A percentile compares a stretch with the other conserved stretches of the same genome.
Evolutionary conservation across 345 rosid species (phyloP).

Genomic region (Eucalyptus regnans): DNA sequence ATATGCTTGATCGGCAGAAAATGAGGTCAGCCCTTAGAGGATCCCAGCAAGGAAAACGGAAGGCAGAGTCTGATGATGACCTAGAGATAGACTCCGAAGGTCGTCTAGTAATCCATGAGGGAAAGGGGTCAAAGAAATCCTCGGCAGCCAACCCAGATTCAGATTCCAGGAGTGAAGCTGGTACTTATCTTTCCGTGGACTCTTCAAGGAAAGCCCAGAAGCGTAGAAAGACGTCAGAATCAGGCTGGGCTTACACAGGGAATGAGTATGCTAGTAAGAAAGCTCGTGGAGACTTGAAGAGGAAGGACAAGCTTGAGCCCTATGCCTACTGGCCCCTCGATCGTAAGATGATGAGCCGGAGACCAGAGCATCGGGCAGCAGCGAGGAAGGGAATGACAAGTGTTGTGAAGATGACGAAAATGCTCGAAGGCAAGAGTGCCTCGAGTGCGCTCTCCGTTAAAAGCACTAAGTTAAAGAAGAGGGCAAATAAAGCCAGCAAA

Average conservation of each 20-base stretch:
- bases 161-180: slow-evolving; percentile 51
- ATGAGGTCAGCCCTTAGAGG: slow-evolving; percentile 73
- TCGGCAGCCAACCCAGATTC: slow-evolving; percentile 22
- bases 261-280: slow-evolving; percentile 80
- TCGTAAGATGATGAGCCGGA: slow-evolving; percentile 92
- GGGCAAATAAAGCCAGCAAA: slow-evolving; percentile 29
- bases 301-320: slow-evolving; percentile 89
- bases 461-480: slow-evolving; percentile 8
- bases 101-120: slow-evolving; percentile 52
- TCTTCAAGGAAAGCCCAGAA: slow-evolving; percentile 54
- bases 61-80: slow-evolving; percentile 72
- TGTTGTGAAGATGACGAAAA: slow-evolving; percentile 67
- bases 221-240: slow-evolving; percentile 53
- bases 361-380: slow-evolving; percentile 79
- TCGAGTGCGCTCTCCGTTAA: slow-evolving; percentile 36
- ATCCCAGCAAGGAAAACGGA: slow-evolving; percentile 37
- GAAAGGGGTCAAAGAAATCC: slow-evolving; percentile 32
- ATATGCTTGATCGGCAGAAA: slow-evolving; percentile 66
- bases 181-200: slow-evolving; percentile 25
- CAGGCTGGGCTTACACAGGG: slow-evolving; percentile 90
- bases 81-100: slow-evolving; percentile 80
- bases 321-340: slow-evolving; percentile 98
- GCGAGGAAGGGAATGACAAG: slow-evolving; percentile 88
- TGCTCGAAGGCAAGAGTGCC: slow-evolving; percentile 70
- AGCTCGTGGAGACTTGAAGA: slow-evolving; percentile 76